Base-by-base conservation (phyloP, 805 yeast genomes). In the Candida dajiaensis region DNA sequence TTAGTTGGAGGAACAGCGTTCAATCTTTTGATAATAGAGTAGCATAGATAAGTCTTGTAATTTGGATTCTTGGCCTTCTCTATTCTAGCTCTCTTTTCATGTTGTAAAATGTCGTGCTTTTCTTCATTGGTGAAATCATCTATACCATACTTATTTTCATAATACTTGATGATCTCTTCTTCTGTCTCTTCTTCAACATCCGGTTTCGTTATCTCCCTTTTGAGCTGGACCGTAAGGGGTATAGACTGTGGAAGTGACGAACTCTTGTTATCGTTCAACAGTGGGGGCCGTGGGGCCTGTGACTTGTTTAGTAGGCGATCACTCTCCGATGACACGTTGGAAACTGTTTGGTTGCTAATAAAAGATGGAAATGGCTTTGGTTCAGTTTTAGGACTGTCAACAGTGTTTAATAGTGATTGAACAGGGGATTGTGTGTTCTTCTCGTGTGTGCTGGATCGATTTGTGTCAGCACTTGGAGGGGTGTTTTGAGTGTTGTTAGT, bases 91-190 rank as follows among this genome's bases (percentile, higher is more conserved):
- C 64, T 50, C 23, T 54, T 54, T 35, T 60, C 64, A 42, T 60
- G 64, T 38, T 59, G 62, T 18, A 60, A 42, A 13, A 60, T 60
- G 40, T 60, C 64, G 39, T 57, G 61, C 38, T 57, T 59, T 47
- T 60, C 64, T 38, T 60, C 64, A 23, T 52, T 49, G 12, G 62
- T 56, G 36, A 60, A 58, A 47, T 60, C 62, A 25, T 48, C 44
- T 19, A 59, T 56, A 11, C 49, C 54, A 41, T 53, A 60, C 47
- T 59, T 60, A 16, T 45, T 36, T 41, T 59, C 60, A 41, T 60
- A 60, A 38, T 60, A 60, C 39, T 50, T 46, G 35, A 60, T 59
- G 15, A 60, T 56, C 15, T 56, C 62, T n/a, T 58, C 62, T 35
- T 60, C 63, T 5, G 50, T 47, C 21, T 57, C 57, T 15, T 50